Evolutionary conservation across 768 basidiomycete genomes (phyloP).

Genomic region (Pulveroboletus sp.): DNA sequence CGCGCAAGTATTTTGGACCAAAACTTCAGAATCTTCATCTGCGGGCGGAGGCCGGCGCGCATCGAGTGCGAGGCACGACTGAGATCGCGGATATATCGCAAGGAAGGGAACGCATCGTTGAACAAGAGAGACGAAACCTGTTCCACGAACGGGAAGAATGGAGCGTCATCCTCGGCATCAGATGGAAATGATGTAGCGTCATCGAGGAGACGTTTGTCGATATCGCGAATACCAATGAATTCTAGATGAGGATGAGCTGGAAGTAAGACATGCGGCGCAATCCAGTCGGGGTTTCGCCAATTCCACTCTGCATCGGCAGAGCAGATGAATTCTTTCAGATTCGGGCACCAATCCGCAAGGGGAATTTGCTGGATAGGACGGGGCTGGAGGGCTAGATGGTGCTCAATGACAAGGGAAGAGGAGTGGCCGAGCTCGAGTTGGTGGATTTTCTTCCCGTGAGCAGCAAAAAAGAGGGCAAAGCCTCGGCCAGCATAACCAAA

Average conservation of each 20-base stretch:
- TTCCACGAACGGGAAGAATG: slow-evolving; percentile 61
- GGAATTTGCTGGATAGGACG: slow-evolving; percentile 38
- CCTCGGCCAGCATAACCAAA: slow-evolving; percentile 65
- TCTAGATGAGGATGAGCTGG: slow-evolving; percentile 57
- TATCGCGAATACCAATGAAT: slow-evolving; percentile 69
- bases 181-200: slow-evolving; percentile 34
- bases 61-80: slow-evolving; percentile 54
- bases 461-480: slow-evolving; percentile 59
- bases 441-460: slow-evolving; percentile 55
- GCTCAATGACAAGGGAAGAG: slow-evolving; percentile 46
- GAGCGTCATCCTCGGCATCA: slow-evolving; percentile 37
- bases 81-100: slow-evolving; percentile 62
- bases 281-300: slow-evolving; percentile 76
- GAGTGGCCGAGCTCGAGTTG: slow-evolving; percentile 75
- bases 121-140: slow-evolving; percentile 59
- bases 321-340: slow-evolving; percentile 65
- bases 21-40: slow-evolving; percentile 39
- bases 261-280: slow-evolving; percentile 68
- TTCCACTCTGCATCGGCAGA: slow-evolving; percentile 79
- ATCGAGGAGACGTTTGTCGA: slow-evolving; percentile 56
- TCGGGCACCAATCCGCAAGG: slow-evolving; percentile 66
- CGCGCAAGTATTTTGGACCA: slow-evolving; percentile 46
- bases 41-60: slow-evolving; percentile 34
- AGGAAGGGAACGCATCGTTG: slow-evolving; percentile 54
- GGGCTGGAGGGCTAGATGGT: slow-evolving; percentile 30